Base-by-base conservation (phyloP, 1,139 yeast genomes). In the Debaryomyces coudertii region DNA sequence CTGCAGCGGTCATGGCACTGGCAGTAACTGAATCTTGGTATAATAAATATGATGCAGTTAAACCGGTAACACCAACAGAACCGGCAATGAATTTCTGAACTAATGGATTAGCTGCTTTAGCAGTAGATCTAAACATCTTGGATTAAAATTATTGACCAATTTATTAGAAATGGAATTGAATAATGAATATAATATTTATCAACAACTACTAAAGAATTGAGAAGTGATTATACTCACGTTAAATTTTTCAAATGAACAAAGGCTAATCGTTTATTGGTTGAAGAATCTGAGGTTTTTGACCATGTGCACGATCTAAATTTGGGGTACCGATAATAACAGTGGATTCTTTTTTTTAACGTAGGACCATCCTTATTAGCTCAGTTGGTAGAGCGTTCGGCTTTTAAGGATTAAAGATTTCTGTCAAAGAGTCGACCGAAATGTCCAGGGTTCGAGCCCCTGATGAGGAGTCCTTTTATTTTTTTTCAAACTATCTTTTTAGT, bases 1-100 rank as follows among this genome's bases (percentile, higher is more conserved):
- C 99, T 55, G 98, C 97, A 55, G 95, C 96, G 47, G 99, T 92
- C 96, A 92, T 89, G 63, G 99, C 99, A 63, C 82, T 83, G 51
- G 97, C 97, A 51, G 88, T 81, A 70, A 85, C 80, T 18, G 89
- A 77, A 68, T 86, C 93, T 61, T 87, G 84, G 73, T 87, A 89
- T 62, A 88, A 77, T 66, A 85, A 71, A 66, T 85, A 86, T 40
- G 90, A 83, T 45, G 90, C 87, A 52, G 86, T 77, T 56, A 85
- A 71, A 53, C 92, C 92, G 50, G 85, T 75, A 47, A 77, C 76
- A 53, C 87, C 87, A 56, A 82, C 84, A 57, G 87, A 80, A 59
- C 85, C 85, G 57, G 81, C 76, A 57, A 85, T 70, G 60, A 76
- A 65, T 63, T 77, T 84, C 62, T 79, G 82, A 57, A 80, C 68